phyloP scores from a whole-genome alignment of 495 filamentous ascomycete genomes.

The Penicillium mononematosum region DNA sequence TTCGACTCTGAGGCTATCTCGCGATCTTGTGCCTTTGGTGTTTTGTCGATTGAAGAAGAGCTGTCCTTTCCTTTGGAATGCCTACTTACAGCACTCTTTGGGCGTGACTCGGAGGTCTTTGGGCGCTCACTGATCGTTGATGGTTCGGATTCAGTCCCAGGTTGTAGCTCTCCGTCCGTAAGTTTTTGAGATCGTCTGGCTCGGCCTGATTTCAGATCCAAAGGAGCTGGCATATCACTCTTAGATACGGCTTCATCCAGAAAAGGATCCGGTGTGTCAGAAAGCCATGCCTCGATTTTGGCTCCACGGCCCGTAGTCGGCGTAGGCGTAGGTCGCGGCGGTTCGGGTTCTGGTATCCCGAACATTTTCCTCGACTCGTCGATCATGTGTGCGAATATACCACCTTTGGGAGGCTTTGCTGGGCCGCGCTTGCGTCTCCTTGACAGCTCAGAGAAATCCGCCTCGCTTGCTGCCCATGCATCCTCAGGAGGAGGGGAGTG shows the following conservation, averaged over 20 bases:
- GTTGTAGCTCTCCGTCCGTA: conserved; percentile 20
- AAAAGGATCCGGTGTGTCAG: conserved; percentile 71
- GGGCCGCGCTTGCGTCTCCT: conserved; percentile 38
- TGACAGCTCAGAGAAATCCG: conserved; percentile 47
- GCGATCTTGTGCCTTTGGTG: conserved; percentile 14
- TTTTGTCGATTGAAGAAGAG: conserved; percentile 15
- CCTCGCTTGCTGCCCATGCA: conserved; percentile 45
- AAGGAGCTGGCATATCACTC: conserved; percentile 45
- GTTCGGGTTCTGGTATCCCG: conserved; percentile 53
- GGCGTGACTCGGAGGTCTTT: conserved; percentile 22
- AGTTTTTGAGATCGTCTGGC: conserved; percentile 29
- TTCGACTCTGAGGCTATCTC: conserved; percentile 8
- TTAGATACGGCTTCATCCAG: conserved; percentile 48
- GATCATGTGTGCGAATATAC: conserved; percentile 50
- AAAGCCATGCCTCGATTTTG: conserved; percentile 77
- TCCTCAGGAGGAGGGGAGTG: conserved; percentile 34
- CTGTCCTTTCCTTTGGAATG: conserved; percentile 30
- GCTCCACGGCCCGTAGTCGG: conserved; percentile 37
- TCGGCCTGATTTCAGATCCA: conserved; percentile 40
- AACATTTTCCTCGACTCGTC: conserved; percentile 55
- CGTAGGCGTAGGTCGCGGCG: conserved; percentile 43
- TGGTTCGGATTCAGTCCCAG: conserved; percentile 22
- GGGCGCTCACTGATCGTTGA: conserved; percentile 29
- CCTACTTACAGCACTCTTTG: conserved; percentile 28
- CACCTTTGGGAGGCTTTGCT: conserved; percentile 44